phyloP scores from a whole-genome alignment of 139 green algal genomes.

The Tetradesmus obliquus region DNA sequence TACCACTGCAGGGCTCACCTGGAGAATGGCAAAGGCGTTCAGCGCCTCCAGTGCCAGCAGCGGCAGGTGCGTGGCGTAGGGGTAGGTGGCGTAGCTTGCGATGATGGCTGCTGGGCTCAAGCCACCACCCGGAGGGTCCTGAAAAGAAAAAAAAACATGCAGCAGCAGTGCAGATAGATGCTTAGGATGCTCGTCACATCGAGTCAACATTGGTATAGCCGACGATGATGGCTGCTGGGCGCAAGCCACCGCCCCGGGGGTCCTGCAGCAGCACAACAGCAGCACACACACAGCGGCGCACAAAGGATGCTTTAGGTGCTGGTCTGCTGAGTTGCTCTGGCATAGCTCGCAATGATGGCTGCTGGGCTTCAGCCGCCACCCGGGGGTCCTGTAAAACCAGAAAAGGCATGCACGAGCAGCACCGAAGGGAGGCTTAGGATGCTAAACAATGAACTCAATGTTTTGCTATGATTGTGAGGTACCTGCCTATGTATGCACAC shows the following conservation, averaged over 20 bases:
- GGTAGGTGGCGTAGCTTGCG: constrained; percentile 57
- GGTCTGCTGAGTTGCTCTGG: background rate
- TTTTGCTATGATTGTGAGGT: no score
- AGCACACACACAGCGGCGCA: no score
- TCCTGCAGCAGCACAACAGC: no score
- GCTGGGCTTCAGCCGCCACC: constrained; percentile 42
- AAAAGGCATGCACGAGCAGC: background rate
- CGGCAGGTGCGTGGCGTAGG: constrained; percentile 33
- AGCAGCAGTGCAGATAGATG: background rate
- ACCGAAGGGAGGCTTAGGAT: no score
- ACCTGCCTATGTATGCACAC: background rate
- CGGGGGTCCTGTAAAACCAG: background rate
- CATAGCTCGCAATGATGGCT: constrained; percentile 54
- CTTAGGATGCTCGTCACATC: background rate
- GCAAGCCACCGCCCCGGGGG: no score
- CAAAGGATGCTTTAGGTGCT: no score
- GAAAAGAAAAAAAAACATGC: background rate
- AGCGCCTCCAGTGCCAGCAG: constrained; percentile 11
- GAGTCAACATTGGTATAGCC: background rate
- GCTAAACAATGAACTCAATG: no score
- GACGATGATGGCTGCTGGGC: no score
- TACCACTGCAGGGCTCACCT: background rate
- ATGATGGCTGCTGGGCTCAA: constrained; percentile 51
- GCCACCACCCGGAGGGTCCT: constrained; percentile 22
- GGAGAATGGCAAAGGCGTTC: constrained; percentile 27